Evolutionary conservation across 2,329 filamentous ascomycete genomes (phyloP).

Genomic region (Coniochaeta hoffmannii): DNA sequence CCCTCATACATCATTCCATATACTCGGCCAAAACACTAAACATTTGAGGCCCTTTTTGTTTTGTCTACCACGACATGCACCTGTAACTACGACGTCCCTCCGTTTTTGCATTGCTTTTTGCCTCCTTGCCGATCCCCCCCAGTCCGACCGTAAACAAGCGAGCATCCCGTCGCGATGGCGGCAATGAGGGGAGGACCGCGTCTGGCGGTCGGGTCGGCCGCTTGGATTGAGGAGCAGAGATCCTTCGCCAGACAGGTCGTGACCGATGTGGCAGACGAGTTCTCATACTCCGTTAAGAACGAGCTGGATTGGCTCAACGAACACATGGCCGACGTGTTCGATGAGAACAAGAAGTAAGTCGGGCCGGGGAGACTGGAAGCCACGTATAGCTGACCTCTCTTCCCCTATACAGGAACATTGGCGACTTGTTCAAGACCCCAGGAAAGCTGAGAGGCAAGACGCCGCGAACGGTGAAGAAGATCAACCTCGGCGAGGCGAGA

Average conservation of each 20-base stretch:
- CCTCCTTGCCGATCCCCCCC: no score
- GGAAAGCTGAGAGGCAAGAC: conserved; percentile 78
- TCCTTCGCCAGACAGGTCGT: conserved; percentile 69
- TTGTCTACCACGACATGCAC: not conserved
- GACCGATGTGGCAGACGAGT: conserved; percentile 82
- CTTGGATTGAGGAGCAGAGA: conserved; percentile 83
- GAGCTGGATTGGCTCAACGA: conserved; percentile 98
- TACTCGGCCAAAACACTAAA: not conserved
- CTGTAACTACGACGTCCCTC: not conserved
- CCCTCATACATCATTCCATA: conserved; percentile 2
- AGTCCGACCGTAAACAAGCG: not conserved
- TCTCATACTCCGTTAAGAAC: conserved; percentile 84
- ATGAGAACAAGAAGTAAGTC: conserved; percentile 75
- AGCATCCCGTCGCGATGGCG: conserved; percentile 5
- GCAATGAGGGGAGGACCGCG: conserved; percentile 47
- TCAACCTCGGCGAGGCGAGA: conserved; percentile 48
- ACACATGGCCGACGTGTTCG: conserved; percentile 94
- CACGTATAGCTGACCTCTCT: conserved; percentile 17
- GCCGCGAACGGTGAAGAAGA: conserved; percentile 62
- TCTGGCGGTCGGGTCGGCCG: conserved; percentile 67
- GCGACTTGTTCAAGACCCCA: conserved; percentile 93
- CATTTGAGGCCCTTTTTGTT: not conserved
- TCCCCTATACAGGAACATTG: conserved; percentile 62
- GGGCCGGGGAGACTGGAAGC: not conserved
- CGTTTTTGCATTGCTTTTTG: not conserved